Evolutionary conservation across 495 filamentous ascomycete genomes (phyloP), one percentile per base, ranked within the genome.

Genomic region (Penicillium paradoxum): DNA sequence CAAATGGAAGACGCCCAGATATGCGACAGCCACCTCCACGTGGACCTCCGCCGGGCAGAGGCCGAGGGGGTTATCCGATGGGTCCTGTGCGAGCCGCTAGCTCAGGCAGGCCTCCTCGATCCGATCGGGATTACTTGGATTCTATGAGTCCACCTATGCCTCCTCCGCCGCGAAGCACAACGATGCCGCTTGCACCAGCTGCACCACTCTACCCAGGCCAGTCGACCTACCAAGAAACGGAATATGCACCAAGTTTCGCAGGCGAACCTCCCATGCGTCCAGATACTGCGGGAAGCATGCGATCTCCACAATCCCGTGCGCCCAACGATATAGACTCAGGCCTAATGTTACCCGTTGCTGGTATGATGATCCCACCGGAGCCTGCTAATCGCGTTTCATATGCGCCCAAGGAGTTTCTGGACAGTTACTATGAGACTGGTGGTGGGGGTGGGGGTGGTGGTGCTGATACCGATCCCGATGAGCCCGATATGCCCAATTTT

Each of bases 401-500:
- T 33, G 60, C 59, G 15, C 59, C 65, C 7, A 68, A 65, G 21
- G 72, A 69, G 2, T 61, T 75, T 33, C 43, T 75, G 48, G 72
- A 75, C 29, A 73, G 64, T 43, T 75, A 75, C 45, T 75, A 70
- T 44, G 68, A 65, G 37, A 17, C 38, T 34, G 51, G 64, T 5
- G n/a, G n/a, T n/a, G n/a, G n/a, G n/a, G n/a, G n/a, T n/a, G n/a
- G n/a, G n/a, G n/a, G n/a, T n/a, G n/a, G n/a, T n/a, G 49, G 45
- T n/a, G 21, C 18, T 25, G 34, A 45, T 17, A 37, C 34, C 8
- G 34, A 37, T 37, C 60, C 62, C 1, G 73, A 73, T 34, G 73
- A 74, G 24, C 68, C 66, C 4, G 86, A 90, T 11, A 84, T 85
- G 71, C 88, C 87, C 3, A 82, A 90, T 60, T 92, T 92, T 53